phyloP scores from a whole-genome alignment of 441 rosid species.

The Gossypium davidsonii region DNA sequence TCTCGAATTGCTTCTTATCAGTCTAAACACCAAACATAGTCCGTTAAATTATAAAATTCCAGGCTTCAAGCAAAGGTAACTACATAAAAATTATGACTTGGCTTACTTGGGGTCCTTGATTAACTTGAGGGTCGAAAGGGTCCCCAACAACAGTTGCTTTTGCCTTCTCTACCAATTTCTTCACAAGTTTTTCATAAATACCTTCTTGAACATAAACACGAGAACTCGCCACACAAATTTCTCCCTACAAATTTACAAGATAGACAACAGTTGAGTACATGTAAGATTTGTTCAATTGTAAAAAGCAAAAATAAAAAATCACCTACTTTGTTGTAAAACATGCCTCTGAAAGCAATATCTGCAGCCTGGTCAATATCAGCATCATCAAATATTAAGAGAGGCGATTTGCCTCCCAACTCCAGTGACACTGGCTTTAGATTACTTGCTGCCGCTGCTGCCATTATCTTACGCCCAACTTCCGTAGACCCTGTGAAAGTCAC shows the following conservation, averaged over 20 bases:
- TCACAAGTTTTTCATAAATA: slow-evolving; percentile 55
- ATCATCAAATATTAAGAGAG: slow-evolving; percentile 71
- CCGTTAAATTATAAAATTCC: neutral
- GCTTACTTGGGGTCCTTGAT: slow-evolving; percentile 78
- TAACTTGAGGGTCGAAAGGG: slow-evolving; percentile 59
- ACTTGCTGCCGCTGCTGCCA: slow-evolving; percentile 83
- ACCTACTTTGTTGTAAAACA: slow-evolving; percentile 54
- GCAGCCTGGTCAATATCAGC: slow-evolving; percentile 60
- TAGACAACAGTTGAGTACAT: neutral
- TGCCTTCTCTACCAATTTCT: slow-evolving; percentile 51
- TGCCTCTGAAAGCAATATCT: slow-evolving; percentile 49
- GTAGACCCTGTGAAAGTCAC: slow-evolving; percentile 90
- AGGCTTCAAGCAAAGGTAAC: neutral
- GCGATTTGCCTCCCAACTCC: slow-evolving; percentile 91
- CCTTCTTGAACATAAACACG: slow-evolving; percentile 88
- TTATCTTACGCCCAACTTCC: slow-evolving; percentile 63
- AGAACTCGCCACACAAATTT: slow-evolving; percentile 73
- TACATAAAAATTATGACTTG: neutral
- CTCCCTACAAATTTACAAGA: slow-evolving; percentile 45
- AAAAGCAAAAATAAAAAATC: neutral
- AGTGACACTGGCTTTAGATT: slow-evolving; percentile 70
- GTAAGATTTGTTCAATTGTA: too few species aligned
- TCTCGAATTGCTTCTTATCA: slow-evolving; percentile 49
- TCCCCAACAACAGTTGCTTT: slow-evolving; percentile 66
- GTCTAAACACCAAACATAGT: slow-evolving; percentile 32